Percentiles rank a stretch among this genome's conserved stretches.
Conservation (phyloP, 75 land plant species). For the Picea glauca region DNA sequence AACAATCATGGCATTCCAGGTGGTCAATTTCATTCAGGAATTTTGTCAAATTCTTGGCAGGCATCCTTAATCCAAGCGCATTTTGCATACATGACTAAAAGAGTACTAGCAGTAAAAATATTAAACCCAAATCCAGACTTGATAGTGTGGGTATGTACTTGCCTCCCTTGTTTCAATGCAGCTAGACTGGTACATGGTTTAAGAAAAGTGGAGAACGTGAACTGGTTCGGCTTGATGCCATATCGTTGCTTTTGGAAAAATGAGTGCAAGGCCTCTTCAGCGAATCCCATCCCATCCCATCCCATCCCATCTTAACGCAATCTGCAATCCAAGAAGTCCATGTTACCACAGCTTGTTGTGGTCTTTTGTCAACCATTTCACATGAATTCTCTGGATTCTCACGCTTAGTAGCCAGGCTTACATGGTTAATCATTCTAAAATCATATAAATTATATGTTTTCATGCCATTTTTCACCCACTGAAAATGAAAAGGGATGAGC, state of each 20-base stretch:
- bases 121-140: conserved; percentile 34
- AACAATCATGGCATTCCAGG: conserved; percentile 44
- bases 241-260: conserved; percentile 32
- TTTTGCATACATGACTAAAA: conserved; percentile 41
- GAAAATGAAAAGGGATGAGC: too few relatives aligned
- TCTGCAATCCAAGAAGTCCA: conserved; percentile 62
- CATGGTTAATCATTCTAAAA: conserved; percentile 20
- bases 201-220: conserved; percentile 41
- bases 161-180: conserved; percentile 16
- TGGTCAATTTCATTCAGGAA: conserved; percentile 17
- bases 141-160: conserved; percentile 32
- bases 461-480: too few relatives aligned
- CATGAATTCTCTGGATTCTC: conserved; percentile 30
- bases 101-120: conserved; percentile 6
- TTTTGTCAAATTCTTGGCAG: conserved; percentile 22
- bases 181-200: conserved; percentile 37
- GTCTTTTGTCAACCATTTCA: conserved; percentile 39
- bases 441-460: neutral
- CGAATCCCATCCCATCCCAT: conserved; percentile 22
- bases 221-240: conserved; percentile 39
- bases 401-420: conserved; percentile 28
- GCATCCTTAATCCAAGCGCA: conserved; percentile 27
- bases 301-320: conserved; percentile 36
- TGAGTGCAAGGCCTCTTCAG: conserved; percentile 39
- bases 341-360: conserved; percentile 26